Evolutionary conservation across 208 protist species (phyloP), one percentile per base, ranked within the genome.

Genomic region (Wallacemonas rigidus): DNA sequence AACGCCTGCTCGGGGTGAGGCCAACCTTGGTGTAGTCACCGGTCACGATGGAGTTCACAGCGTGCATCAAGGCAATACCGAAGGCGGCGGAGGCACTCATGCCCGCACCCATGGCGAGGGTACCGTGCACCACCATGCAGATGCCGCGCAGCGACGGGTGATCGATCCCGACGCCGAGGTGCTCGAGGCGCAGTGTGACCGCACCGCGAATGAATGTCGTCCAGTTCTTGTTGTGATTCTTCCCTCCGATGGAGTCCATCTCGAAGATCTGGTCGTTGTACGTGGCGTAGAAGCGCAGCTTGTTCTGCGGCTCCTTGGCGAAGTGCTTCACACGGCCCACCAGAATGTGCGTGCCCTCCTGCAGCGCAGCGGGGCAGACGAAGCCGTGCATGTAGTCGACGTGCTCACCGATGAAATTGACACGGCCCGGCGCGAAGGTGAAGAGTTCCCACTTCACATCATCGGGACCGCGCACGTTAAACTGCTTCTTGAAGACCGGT

Each of bases 391-490:
- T 90, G 77, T 96, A 97, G 83, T 97, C 94, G 7, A 93, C 90
- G 79, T 98, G 94, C 72, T 98, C 91, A 26, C 94, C 94, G 57
- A 98, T 98, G 39, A 96, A 73, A 76, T 98, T 98, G 51, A 98
- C 82, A 12, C 94, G 80, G 6, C 94, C 94, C 2, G 94, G 94
- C 1, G 90, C 81, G 76, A 93, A 91, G 47, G 85, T 85, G 67
- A 91, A 91, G 4, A 93, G 58, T 36, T 88, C 62, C 86, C 88
- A 93, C 78, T 93, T 84, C 44, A 93, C 88, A 57, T 93, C 88
- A 0, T 39, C 58, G 9, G 82, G 74, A 39, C 68, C 61, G 14
- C 65, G 38, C 1, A 89, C 85, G 17, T 80, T 9, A 64, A 91
- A 93, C 64, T 81, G 70, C 71, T 88, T 85, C 9, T 69, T 71